Conservation (phyloP, 192 early-diverging fungal species). For the Podila horticola region DNA sequence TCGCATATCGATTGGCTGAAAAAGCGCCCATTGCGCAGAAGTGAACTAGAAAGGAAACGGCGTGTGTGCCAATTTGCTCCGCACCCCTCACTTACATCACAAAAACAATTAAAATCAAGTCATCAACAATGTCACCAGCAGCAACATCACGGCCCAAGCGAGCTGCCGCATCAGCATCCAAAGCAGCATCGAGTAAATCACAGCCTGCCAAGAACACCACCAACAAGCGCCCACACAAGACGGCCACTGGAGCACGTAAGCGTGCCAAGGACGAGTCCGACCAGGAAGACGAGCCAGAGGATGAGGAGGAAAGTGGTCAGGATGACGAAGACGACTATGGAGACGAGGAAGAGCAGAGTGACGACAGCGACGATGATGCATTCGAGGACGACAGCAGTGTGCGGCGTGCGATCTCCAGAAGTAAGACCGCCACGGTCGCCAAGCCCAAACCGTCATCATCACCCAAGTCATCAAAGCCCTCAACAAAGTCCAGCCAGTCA, state of each 20-base stretch:
- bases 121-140: background rate
- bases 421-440: background rate
- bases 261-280: background rate
- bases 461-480: background rate
- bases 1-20: background rate
- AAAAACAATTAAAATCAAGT: background rate
- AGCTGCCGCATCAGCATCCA: background rate
- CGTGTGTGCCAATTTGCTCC: background rate
- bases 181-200: background rate
- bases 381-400: background rate
- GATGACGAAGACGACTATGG: background rate
- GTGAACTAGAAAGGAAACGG: background rate
- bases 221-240: background rate
- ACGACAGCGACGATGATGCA: background rate
- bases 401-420: background rate
- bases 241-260: background rate
- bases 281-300: background rate
- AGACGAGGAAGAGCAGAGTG: background rate
- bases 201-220: background rate
- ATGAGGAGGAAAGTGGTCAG: background rate
- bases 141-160: background rate
- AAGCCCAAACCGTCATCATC: background rate
- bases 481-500: background rate
- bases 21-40: background rate
- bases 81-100: background rate